phyloP scores from a whole-genome alignment of 371 early-diverging fungal species.

The Mortierella polycephala region DNA sequence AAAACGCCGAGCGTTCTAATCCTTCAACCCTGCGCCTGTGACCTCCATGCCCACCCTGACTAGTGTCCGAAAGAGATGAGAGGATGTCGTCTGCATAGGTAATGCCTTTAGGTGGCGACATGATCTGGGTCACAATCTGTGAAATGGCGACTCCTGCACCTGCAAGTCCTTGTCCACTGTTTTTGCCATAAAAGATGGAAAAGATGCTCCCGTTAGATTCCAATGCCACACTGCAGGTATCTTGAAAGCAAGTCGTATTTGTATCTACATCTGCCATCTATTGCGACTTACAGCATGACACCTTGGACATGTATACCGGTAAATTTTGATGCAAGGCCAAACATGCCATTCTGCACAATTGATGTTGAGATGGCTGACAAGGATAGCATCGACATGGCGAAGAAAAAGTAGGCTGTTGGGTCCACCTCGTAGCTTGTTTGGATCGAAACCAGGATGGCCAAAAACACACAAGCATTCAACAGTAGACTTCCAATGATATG shows the following conservation, averaged over 20 bases:
- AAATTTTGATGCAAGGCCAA: constrained; percentile 80
- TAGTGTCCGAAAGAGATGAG: not conserved
- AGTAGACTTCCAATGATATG: constrained; percentile 58
- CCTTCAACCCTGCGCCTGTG: constrained; percentile 30
- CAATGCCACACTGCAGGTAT: no score
- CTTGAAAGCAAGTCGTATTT: not conserved
- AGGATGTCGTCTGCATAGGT: constrained; percentile 17
- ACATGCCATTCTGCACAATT: constrained; percentile 74
- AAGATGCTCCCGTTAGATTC: not conserved
- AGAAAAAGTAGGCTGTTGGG: constrained; percentile 66
- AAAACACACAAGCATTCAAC: constrained; percentile 60
- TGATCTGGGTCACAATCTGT: constrained; percentile 60
- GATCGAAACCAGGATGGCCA: constrained; percentile 56
- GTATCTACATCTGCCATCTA: no score
- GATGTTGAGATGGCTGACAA: constrained; percentile 73
- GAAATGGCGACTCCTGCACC: constrained; percentile 71
- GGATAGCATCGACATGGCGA: constrained; percentile 66
- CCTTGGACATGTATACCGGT: constrained; percentile 79
- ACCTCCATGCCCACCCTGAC: constrained; percentile 20
- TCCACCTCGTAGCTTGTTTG: constrained; percentile 46
- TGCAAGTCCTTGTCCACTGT: constrained; percentile 60
- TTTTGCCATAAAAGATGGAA: not conserved
- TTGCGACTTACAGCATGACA: constrained; percentile 67
- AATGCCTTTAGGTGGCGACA: constrained; percentile 46
- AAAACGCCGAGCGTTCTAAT: constrained; percentile 62